A percentile compares a stretch with the other conserved stretches of the same genome.
These are phyloP conservation scores for Solanum appendiculatum DNA, from an alignment of 257 asterid genomes.

Conservation along the genomic window DNA sequence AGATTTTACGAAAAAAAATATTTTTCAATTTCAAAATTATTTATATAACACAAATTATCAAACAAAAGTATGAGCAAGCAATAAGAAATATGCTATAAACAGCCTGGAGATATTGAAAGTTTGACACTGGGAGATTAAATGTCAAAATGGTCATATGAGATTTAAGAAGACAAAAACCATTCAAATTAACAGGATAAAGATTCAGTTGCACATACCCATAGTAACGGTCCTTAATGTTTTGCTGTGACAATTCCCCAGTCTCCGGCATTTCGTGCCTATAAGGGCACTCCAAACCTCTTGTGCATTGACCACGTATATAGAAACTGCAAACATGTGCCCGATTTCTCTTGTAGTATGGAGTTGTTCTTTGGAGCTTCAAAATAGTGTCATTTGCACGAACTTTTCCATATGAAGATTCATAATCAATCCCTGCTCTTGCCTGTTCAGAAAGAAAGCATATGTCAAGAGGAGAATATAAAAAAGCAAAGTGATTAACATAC, in stretches of 20 bases:
- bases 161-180: neutral
- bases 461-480: neutral
- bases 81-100: neutral
- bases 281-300: slow-evolving; percentile 98
- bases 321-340: slow-evolving; percentile 98
- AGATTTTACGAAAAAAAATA: neutral
- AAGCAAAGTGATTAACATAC: neutral
- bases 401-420: slow-evolving; percentile 91
- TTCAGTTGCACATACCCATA: slow-evolving; percentile 57
- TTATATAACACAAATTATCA: neutral
- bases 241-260: slow-evolving; percentile 95
- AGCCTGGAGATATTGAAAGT: neutral
- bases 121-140: neutral
- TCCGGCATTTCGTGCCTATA: slow-evolving; percentile 99
- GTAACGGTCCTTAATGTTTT: slow-evolving; percentile 93
- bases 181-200: neutral
- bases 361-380: slow-evolving; percentile 89
- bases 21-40: no score
- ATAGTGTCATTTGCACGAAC: slow-evolving; percentile 85
- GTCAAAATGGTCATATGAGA: neutral
- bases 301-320: slow-evolving; percentile 90
- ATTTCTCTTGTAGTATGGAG: slow-evolving; percentile 93
- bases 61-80: neutral
- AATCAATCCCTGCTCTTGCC: slow-evolving; percentile 99
- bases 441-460: slow-evolving; percentile 9